These are phyloP conservation scores for Cercospora sojina DNA, from an alignment of 2,329 filamentous ascomycete species.

Conservation along the genomic window DNA sequence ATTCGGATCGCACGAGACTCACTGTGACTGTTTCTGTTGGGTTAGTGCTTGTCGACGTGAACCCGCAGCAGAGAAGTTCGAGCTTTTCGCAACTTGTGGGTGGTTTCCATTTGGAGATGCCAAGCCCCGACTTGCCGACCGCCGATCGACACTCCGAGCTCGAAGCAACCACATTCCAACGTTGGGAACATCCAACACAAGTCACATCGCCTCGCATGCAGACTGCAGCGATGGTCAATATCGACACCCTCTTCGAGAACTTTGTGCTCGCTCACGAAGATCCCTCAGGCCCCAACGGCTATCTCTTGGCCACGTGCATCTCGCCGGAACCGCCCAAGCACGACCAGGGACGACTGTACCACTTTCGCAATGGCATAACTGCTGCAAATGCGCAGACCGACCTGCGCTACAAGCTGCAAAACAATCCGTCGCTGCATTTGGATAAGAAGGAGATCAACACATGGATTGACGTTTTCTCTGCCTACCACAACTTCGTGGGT, in stretches of 20 bases:
- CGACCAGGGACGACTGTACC: conserved; percentile 64
- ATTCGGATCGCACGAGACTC: conserved; percentile 20
- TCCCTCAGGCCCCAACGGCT: conserved; percentile 68
- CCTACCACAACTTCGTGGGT: conserved; percentile 79
- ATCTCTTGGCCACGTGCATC: conserved; percentile 70
- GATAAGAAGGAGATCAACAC: conserved; percentile 64
- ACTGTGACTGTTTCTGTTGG: conserved; percentile 32
- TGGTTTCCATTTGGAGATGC: conserved; percentile 2
- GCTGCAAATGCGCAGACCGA: conserved; percentile 64
- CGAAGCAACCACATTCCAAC: not conserved
- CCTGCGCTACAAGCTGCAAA: conserved; percentile 68
- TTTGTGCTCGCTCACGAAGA: conserved; percentile 68
- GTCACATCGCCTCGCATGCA: not conserved
- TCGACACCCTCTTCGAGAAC: conserved; percentile 66
- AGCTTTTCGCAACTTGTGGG: conserved; percentile 13
- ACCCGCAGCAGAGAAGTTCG: not conserved
- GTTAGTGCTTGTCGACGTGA: conserved; percentile 19
- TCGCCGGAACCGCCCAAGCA: conserved; percentile 65
- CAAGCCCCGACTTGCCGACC: not conserved
- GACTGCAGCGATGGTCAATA: conserved; percentile 15
- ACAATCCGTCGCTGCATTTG: conserved; percentile 49
- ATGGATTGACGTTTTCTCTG: conserved; percentile 83
- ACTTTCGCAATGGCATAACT: conserved; percentile 71
- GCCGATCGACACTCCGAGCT: not conserved
- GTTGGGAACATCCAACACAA: not conserved